Percentiles rank a stretch among this genome's conserved stretches.
Conservation (phyloP, 1,139 yeast species). For the Blastobotrys aristatus region DNA sequence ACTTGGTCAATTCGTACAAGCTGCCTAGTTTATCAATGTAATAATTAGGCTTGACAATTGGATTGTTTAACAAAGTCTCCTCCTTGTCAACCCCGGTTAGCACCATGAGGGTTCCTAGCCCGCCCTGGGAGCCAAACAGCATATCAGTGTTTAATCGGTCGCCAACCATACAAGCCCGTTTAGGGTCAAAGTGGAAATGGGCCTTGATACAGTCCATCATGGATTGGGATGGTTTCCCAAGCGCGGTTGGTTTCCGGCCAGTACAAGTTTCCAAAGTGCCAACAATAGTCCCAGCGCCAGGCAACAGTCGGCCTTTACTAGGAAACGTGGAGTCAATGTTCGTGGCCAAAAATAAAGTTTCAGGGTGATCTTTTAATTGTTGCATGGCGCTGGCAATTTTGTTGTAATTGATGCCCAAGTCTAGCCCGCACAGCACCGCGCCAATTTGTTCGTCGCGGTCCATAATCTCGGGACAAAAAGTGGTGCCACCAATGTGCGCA, state of each 20-base stretch:
- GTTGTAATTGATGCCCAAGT: constrained; percentile 69
- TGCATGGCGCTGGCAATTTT: constrained; percentile 78
- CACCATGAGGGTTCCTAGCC: constrained; percentile 76
- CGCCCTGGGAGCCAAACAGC: constrained; percentile 84
- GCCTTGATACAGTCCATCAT: constrained; percentile 90
- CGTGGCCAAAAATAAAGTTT: constrained; percentile 82
- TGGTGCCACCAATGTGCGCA: constrained; percentile 64
- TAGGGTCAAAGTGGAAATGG: constrained; percentile 54
- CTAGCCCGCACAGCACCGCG: constrained; percentile 86
- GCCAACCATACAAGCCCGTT: constrained; percentile 84
- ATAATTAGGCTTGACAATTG: constrained; percentile 55
- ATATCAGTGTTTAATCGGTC: constrained; percentile 94
- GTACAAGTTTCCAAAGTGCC: constrained; percentile 72
- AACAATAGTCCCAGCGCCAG: constrained; percentile 94
- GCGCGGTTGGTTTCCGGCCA: constrained; percentile 69
- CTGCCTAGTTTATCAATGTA: constrained; percentile 75
- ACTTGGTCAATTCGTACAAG: constrained; percentile 45
- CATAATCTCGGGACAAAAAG: constrained; percentile 32
- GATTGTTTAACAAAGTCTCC: constrained; percentile 45
- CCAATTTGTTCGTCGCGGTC: constrained; percentile 69
- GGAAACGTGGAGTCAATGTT: constrained; percentile 95
- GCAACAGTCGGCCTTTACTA: constrained; percentile 72
- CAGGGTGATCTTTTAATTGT: constrained; percentile 57
- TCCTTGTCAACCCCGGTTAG: constrained; percentile 87
- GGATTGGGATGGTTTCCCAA: constrained; percentile 87